phyloP scores from a whole-genome alignment of 169 alveolate genomes.

The Eimeria acervulina region DNA sequence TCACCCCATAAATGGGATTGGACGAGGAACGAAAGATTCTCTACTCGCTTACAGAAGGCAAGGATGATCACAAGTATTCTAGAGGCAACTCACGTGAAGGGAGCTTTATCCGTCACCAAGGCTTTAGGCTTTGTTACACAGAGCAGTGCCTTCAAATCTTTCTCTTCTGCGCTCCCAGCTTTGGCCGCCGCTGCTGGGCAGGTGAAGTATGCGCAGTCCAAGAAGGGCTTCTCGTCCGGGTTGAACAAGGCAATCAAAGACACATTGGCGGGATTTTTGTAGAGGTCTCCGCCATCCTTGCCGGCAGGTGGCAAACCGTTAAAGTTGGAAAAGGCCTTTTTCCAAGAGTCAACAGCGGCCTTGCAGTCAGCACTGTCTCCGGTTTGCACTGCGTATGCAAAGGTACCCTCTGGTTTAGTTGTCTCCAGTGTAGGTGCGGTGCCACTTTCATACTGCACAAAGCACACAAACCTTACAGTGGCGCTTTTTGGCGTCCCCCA shows the following conservation, averaged over 20 bases:
- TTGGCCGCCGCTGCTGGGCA: neutral
- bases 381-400: neutral
- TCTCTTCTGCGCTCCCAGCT: neutral
- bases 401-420: neutral
- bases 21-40: neutral
- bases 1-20: neutral
- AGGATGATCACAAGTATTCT: neutral
- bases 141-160: neutral
- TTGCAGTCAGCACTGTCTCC: neutral
- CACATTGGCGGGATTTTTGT: neutral
- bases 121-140: neutral
- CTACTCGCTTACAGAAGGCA: neutral
- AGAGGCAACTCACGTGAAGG: neutral
- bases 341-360: neutral
- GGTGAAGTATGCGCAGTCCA: slow-evolving; percentile 33
- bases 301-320: neutral
- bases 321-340: neutral
- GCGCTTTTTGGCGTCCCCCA: neutral
- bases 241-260: neutral
- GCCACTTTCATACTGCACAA: neutral
- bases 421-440: neutral
- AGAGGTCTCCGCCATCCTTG: neutral
- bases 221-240: neutral
- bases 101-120: neutral
- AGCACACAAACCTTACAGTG: neutral